Conservation (phyloP, 2,329 filamentous ascomycete genomes). For the Thelonectria olida region DNA sequence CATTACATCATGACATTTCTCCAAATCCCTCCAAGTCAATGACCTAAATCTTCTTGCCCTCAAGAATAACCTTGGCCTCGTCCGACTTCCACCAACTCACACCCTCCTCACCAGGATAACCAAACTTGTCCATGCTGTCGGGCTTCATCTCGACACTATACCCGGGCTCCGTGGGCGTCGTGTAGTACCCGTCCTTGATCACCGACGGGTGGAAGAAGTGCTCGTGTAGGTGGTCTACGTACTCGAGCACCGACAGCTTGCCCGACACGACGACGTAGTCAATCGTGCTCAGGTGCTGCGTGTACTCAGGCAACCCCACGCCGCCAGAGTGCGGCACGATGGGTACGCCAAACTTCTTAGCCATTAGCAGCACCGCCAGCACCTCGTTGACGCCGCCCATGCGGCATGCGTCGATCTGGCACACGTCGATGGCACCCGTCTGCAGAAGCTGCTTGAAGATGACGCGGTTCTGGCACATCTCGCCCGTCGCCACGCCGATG, state of each 20-base stretch:
- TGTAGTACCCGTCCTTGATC: conserved; percentile 87
- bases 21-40: too few species aligned
- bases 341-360: conserved; percentile 79
- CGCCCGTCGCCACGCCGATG: conserved; percentile 89
- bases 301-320: conserved; percentile 92
- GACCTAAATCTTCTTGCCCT: conserved; percentile 64
- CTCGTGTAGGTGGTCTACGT: conserved; percentile 93
- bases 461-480: conserved; percentile 96
- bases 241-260: conserved; percentile 85
- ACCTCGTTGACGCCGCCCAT: conserved; percentile 93
- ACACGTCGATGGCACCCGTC: conserved; percentile 83
- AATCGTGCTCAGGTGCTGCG: conserved; percentile 90
- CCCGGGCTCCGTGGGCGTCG: conserved; percentile 82
- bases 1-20: background rate
- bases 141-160: conserved; percentile 96
- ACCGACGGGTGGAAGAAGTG: conserved; percentile 86
- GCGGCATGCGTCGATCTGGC: conserved; percentile 90
- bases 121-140: conserved; percentile 82
- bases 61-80: conserved; percentile 79
- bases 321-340: conserved; percentile 91
- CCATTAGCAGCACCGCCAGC: conserved; percentile 87
- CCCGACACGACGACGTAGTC: conserved; percentile 90
- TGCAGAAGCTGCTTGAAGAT: conserved; percentile 92
- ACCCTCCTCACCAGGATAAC: conserved; percentile 79
- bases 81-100: conserved; percentile 88